phyloP scores from a whole-genome alignment of 371 early-diverging fungal genomes.

The Thermomucor indicae-seudaticae region DNA sequence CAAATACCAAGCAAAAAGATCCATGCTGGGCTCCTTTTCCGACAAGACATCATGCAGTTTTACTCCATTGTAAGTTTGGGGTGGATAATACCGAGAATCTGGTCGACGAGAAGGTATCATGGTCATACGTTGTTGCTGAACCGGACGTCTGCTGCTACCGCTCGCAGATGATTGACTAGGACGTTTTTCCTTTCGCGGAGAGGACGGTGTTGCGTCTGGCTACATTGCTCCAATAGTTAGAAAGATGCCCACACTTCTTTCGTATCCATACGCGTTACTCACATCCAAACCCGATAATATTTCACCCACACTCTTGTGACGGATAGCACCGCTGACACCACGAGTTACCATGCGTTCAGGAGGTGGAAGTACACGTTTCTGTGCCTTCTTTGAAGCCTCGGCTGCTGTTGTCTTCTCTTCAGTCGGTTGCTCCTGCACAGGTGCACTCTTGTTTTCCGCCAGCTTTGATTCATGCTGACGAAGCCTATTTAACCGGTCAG shows the following conservation, averaged over 20 bases:
- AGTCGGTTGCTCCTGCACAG: not conserved
- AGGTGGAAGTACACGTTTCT: slow-evolving; percentile 49
- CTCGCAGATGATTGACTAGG: too few relatives aligned
- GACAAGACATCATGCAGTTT: slow-evolving; percentile 29
- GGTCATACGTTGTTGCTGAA: slow-evolving; percentile 15
- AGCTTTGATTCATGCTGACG: not conserved
- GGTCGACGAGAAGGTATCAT: slow-evolving; percentile 11
- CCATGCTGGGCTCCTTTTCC: slow-evolving; percentile 34
- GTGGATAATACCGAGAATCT: slow-evolving; percentile 25
- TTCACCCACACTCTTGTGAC: slow-evolving; percentile 59
- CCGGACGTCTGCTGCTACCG: slow-evolving; percentile 1
- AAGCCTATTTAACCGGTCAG: too few relatives aligned
- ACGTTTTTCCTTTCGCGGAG: slow-evolving; percentile 5
- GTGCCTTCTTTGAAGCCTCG: slow-evolving; percentile 3
- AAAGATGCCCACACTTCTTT: not conserved
- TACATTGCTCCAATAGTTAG: too few relatives aligned
- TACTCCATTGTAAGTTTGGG: slow-evolving; percentile 41
- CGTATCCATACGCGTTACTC: slow-evolving; percentile 3
- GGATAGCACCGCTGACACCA: slow-evolving; percentile 63
- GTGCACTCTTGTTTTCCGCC: not conserved
- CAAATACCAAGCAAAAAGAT: slow-evolving; percentile 71
- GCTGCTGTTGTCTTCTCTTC: slow-evolving; percentile 1
- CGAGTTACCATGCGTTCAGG: slow-evolving; percentile 71
- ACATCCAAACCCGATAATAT: slow-evolving; percentile 49
- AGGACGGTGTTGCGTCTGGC: too few relatives aligned